Evolutionary conservation across 305 asterid genomes (phyloP).

Genomic region (Plantago rigida): DNA sequence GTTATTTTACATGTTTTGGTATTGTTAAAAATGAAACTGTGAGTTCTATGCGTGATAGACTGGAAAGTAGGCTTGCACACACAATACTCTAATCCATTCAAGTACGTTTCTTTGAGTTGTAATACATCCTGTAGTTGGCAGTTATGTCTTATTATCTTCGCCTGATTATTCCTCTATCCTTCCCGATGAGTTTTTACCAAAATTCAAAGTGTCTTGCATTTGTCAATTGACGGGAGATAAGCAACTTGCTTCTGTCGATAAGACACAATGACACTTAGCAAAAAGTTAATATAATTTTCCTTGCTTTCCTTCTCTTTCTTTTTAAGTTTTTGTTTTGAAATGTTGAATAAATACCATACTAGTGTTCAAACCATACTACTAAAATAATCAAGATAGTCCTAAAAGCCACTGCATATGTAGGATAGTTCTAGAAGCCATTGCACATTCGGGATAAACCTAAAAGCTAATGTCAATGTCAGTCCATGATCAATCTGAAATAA

Average conservation of each 20-base stretch:
- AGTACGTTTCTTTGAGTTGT: background rate
- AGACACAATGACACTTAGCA: background rate
- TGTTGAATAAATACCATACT: too few species aligned
- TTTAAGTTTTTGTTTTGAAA: too few species aligned
- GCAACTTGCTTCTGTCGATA: background rate
- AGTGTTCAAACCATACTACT: too few species aligned
- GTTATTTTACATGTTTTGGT: background rate
- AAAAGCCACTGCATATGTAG: too few species aligned
- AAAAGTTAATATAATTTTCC: too few species aligned
- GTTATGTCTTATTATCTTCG: background rate
- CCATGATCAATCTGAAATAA: too few species aligned
- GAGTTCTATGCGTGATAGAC: background rate
- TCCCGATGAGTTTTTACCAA: background rate
- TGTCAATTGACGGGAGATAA: background rate
- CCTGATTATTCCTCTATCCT: too few species aligned
- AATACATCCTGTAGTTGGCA: background rate
- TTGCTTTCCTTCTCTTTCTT: too few species aligned
- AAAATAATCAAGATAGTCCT: too few species aligned
- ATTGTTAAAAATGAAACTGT: background rate
- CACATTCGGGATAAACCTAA: too few species aligned
- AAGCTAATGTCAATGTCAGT: too few species aligned
- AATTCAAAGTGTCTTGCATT: background rate
- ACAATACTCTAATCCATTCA: background rate
- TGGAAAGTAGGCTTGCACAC: background rate
- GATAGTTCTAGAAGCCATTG: too few species aligned